phyloP scores from a whole-genome alignment of 2,329 filamentous ascomycete genomes.

The Xylaria sp. region DNA sequence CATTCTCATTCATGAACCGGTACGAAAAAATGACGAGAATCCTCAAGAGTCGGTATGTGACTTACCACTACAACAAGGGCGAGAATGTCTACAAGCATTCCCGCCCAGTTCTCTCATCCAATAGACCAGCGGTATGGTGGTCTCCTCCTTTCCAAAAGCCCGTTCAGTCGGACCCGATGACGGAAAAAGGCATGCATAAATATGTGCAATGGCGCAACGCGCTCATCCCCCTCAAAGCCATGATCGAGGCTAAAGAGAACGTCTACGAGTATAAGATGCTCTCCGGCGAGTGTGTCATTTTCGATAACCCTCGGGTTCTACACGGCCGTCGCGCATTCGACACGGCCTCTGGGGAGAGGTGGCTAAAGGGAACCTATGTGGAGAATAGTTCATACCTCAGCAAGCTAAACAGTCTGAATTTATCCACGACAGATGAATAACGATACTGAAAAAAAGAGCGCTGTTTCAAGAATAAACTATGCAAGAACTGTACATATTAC shows the following conservation, averaged over 20 bases:
- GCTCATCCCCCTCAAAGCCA: slow-evolving; percentile 65
- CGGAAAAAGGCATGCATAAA: background rate
- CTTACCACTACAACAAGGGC: slow-evolving; percentile 70
- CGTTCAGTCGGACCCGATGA: slow-evolving; percentile 28
- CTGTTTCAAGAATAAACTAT: background rate
- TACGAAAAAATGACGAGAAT: slow-evolving; percentile 43
- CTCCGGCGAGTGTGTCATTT: slow-evolving; percentile 90
- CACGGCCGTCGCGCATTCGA: slow-evolving; percentile 86
- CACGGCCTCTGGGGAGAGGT: slow-evolving; percentile 72
- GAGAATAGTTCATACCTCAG: slow-evolving; percentile 54
- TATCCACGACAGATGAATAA: background rate
- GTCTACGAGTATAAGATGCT: slow-evolving; percentile 78
- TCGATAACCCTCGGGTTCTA: slow-evolving; percentile 86
- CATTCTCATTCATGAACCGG: slow-evolving; percentile 52
- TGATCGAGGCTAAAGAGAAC: slow-evolving; percentile 67
- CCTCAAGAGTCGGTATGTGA: slow-evolving; percentile 60
- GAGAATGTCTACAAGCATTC: slow-evolving; percentile 70
- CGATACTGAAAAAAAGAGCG: background rate
- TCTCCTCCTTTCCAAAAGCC: slow-evolving; percentile 82
- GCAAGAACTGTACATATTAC: background rate
- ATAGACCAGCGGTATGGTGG: slow-evolving; percentile 66
- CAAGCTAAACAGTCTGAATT: slow-evolving; percentile 20
- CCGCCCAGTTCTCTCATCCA: slow-evolving; percentile 64
- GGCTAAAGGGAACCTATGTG: slow-evolving; percentile 89
- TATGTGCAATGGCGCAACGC: slow-evolving; percentile 59